Base-by-base conservation (phyloP, 2,329 filamentous ascomycete genomes). In the Xylariaceae sp. region DNA sequence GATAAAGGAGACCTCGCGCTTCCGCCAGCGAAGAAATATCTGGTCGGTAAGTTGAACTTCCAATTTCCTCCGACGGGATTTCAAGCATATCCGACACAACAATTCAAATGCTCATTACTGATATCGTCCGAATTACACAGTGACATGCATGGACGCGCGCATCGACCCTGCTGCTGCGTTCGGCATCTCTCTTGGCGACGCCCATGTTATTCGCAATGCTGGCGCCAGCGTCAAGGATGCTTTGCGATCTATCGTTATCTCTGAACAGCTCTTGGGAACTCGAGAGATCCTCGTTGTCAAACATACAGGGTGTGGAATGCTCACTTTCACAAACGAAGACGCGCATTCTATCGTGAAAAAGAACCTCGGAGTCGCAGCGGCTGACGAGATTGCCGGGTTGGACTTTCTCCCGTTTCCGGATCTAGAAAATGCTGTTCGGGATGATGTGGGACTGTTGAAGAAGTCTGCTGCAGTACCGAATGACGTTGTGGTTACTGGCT, bases 81-180 rank as follows among this genome's bases (percentile, higher is more conserved):
- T 8, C 27, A 32, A 8, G 8, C 27, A 32, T 32, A 4, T 8
- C 27, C 22, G 20, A 7, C 19, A 27, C 21, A n/a, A 22, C 40
- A 25, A 25, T 8, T 2, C n/a, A n/a, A 8, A 3, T 5, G 6
- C 2, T 12, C 14, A 14, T 37, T 45, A 22, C 25, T 22, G 34
- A 25, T 57, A 64, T 22, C 34, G 35, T 46, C 36, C 40, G 22
- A 17, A 2, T 17, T 11, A 4, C 8, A 17, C 22, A 77, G 75
- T 92, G 36, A 87, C 86, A 0, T 93, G 88, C 67, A 93, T 93
- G 86, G 87, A 93, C 59, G 85, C 88, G 5, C 80, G 87, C 41
- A 71, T 83, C 55, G 76, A 92, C 56, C 81, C 87, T 0, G 75
- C 80, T 3, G 70, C 76, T 11, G 84, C 84, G 1, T 84, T 89